Percentiles rank a stretch among this genome's conserved stretches.
Evolutionary conservation across 306 rosid genomes (phyloP).

Genomic region (Corylus avellana): DNA sequence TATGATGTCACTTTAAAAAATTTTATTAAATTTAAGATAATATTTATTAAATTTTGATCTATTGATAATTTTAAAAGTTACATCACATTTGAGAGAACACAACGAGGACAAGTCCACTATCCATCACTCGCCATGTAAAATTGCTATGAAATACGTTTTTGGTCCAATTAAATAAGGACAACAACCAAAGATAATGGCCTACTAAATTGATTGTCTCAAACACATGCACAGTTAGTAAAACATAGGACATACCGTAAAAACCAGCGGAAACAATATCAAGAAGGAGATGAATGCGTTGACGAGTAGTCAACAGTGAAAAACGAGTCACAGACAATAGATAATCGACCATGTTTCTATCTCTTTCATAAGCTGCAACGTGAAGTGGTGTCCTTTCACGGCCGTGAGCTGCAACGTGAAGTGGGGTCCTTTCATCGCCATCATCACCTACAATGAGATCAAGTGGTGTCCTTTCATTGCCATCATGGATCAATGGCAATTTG

Average conservation of each 20-base stretch:
- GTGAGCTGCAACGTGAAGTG: no score
- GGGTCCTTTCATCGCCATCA: neutral
- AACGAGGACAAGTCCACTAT: no score
- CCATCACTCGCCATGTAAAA: rapidly evolving
- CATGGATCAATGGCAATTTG: neutral
- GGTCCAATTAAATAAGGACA: no score
- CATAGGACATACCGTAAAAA: neutral
- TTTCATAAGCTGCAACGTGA: neutral
- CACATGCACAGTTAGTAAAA: neutral
- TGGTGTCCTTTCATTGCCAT: neutral
- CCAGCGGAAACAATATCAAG: neutral
- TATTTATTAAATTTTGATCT: no score
- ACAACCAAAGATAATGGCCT: no score
- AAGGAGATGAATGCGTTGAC: neutral
- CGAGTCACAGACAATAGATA: neutral
- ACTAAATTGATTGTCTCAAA: no score
- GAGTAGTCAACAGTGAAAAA: neutral
- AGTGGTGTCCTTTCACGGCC: neutral
- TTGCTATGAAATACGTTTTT: no score
- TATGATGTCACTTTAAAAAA: no score
- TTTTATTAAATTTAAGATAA: no score
- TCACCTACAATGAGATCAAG: no score
- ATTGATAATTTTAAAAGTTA: no score
- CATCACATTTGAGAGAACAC: no score
- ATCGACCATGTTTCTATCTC: neutral